Base-by-base conservation (phyloP, 2,329 filamentous ascomycete genomes). In the Claviceps arundinis region DNA sequence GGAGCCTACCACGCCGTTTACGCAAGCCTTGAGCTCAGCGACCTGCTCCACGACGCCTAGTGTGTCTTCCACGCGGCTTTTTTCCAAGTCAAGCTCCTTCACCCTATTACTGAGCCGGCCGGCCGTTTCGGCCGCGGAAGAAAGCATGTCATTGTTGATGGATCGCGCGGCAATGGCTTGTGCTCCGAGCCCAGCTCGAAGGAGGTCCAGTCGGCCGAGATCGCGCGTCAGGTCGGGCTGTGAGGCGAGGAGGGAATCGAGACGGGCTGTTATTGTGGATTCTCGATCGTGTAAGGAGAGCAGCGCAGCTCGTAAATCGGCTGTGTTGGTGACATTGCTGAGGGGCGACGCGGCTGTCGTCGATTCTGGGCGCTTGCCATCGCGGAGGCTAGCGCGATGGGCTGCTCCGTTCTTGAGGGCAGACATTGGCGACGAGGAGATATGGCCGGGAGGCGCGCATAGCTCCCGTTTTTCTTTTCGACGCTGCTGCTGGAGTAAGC, bases 11-110 rank as follows among this genome's bases (percentile, higher is more conserved):
- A 97, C 90, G 44, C 93, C 93, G 55, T 96, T 81, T 38, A 97
- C 88, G 65, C 93, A 98, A 8, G 93, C 87, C 70, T 97, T 97
- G 58, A 98, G 83, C 74, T 98, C 93, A 5, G 88, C 87, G 14
- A 98, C 91, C 70, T 96, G 90, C 68, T 97, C 91, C 11, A 97
- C 93, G 3, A 97, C 89, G 8, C 85, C 79, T 53, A 98, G 73
- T 0, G 93, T 97, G 49, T 89, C 84, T 66, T 93, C 90, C 8
- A 98, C 91, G 30, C 89, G 81, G 54, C 83, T 83, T 73, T 97
- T 95, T 70, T 98, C 91, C 52, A 89, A 76, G 64, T 98, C 93
- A 37, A 98, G 79, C 58, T 82, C 78, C 65, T 87, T 89, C 52
- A 98, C 93, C 50, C 89, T 87, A 62, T 82, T 82, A 52, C 89